A percentile compares a stretch with the other conserved stretches of the same genome.
phyloP scores from a whole-genome alignment of 371 early-diverging fungal genomes.

The Lichtheimia hyalospora region DNA sequence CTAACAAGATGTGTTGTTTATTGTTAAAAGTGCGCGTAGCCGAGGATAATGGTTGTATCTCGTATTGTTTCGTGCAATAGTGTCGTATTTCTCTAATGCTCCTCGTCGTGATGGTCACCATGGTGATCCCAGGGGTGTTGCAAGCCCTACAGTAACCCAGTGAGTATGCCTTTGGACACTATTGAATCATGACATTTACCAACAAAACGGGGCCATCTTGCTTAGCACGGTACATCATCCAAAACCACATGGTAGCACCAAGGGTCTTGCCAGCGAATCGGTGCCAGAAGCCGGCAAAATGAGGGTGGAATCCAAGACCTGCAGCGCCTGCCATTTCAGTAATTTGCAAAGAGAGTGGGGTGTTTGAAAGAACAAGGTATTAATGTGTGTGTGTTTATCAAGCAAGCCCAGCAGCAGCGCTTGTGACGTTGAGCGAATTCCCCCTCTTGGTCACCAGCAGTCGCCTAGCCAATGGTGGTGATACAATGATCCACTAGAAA shows the following conservation, averaged over 20 bases:
- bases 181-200: slow-evolving; percentile 42
- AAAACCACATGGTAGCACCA: slow-evolving; percentile 84
- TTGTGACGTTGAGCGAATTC: no score
- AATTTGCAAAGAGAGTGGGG: background rate
- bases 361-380: no score
- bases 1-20: no score
- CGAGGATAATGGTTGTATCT: no score
- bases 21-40: no score
- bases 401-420: no score
- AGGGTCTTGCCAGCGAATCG: slow-evolving; percentile 53
- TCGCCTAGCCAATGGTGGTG: no score
- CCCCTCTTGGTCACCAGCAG: no score
- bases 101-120: slow-evolving; percentile 50
- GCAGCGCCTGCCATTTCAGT: slow-evolving; percentile 41
- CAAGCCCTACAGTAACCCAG: slow-evolving; percentile 46
- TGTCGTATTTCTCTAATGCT: slow-evolving; percentile 33
- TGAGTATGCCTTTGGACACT: background rate
- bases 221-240: slow-evolving; percentile 87
- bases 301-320: slow-evolving; percentile 53
- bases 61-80: no score
- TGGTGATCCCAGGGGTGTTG: slow-evolving; percentile 76
- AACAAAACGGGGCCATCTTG: slow-evolving; percentile 77
- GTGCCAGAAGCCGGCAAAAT: slow-evolving; percentile 47
- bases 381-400: no score
- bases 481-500: no score